A percentile compares a stretch with the other conserved stretches of the same genome.
phyloP scores from a whole-genome alignment of 2,329 filamentous ascomycete genomes.

The Aspergillus sp. region DNA sequence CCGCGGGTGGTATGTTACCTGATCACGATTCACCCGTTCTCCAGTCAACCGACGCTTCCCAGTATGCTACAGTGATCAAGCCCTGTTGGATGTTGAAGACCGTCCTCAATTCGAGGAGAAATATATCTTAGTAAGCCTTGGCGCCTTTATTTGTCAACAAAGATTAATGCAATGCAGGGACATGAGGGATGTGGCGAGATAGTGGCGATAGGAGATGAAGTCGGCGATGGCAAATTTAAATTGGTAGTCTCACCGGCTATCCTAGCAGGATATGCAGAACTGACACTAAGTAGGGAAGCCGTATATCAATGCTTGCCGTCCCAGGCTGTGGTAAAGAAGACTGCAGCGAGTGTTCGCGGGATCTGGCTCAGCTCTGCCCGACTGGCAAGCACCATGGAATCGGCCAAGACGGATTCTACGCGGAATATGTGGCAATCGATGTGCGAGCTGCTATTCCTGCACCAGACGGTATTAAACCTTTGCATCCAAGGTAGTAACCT shows the following conservation, averaged over 20 bases:
- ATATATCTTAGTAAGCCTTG: conserved; percentile 7
- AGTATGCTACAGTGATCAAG: conserved; percentile 15
- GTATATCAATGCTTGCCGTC: conserved; percentile 12
- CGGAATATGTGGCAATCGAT: conserved; percentile 37
- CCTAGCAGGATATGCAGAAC: too few relatives aligned
- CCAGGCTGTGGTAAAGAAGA: conserved; percentile 28
- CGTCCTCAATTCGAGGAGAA: conserved; percentile 12
- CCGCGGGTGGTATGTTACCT: conserved; percentile 6
- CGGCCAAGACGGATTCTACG: conserved; percentile 46
- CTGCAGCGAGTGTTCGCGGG: conserved; percentile 42
- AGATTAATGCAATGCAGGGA: conserved; percentile 4
- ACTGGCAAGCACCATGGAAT: conserved; percentile 43
- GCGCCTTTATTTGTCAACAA: too few relatives aligned
- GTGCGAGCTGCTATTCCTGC: conserved; percentile 22
- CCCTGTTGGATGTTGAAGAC: conserved; percentile 11
- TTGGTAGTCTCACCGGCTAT: not conserved
- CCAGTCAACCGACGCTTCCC: not conserved
- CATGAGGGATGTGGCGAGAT: conserved; percentile 17
- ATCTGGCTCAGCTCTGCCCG: conserved; percentile 32
- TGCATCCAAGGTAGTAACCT: too few relatives aligned
- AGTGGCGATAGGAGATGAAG: conserved; percentile 5
- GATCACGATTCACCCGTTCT: not conserved
- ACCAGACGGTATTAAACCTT: conserved; percentile 6
- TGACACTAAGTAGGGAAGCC: not conserved
- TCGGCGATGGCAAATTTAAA: conserved; percentile 3